phyloP scores from a whole-genome alignment of 768 basidiomycete genomes.

The Lanmaoa rubissima region DNA sequence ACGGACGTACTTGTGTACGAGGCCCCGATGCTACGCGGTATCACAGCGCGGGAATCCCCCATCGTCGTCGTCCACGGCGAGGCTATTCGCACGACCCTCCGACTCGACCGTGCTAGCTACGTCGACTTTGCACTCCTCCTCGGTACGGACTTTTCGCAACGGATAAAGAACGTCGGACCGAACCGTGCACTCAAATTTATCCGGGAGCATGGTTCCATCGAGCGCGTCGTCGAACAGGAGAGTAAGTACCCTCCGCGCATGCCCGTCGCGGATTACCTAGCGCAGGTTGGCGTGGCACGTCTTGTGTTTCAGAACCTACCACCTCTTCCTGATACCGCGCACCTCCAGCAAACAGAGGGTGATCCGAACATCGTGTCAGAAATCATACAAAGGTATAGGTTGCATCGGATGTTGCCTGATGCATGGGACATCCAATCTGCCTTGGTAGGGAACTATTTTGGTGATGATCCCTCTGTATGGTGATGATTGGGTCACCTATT shows the following conservation, averaged over 20 bases:
- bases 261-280: conserved; percentile 53
- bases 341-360: conserved; percentile 35
- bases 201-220: conserved; percentile 67
- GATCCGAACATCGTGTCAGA: conserved; percentile 44
- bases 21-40: conserved; percentile 77
- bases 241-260: conserved; percentile 51
- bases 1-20: conserved; percentile 84
- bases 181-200: conserved; percentile 75
- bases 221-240: conserved; percentile 56
- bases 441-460: conserved; percentile 64
- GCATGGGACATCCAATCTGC: conserved; percentile 46
- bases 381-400: conserved; percentile 49
- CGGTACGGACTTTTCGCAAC: conserved; percentile 87
- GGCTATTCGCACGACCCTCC: conserved; percentile 55
- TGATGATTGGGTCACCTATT: not conserved
- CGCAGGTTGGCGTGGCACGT: conserved; percentile 61
- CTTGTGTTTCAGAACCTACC: conserved; percentile 66
- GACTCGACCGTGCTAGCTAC: conserved; percentile 56
- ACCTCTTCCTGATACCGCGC: conserved; percentile 46
- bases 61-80: conserved; percentile 63
- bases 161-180: conserved; percentile 83
- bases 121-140: conserved; percentile 85
- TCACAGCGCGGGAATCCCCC: conserved; percentile 59
- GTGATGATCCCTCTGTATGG: conserved; percentile 51
- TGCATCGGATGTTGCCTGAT: conserved; percentile 41